phyloP scores from a whole-genome alignment of 371 early-diverging fungal genomes.

The Paramicrosporidium saccamoebae region DNA sequence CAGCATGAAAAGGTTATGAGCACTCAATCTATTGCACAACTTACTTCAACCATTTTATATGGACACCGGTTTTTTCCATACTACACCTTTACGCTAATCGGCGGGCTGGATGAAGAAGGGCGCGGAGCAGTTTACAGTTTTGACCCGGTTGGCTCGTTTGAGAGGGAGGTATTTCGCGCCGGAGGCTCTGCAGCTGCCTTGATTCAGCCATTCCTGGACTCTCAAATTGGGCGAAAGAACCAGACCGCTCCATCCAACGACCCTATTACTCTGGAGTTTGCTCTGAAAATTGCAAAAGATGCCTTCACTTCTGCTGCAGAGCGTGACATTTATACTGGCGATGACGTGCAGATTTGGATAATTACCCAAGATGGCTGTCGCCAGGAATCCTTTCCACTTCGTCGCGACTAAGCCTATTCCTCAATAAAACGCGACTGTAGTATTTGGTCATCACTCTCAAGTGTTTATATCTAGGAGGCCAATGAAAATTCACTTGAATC shows the following conservation, averaged over 20 bases:
- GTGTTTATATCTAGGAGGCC: no score
- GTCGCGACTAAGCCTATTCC: constrained; percentile 31
- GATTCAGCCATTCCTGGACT: constrained; percentile 95
- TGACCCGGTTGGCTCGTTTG: constrained; percentile 88
- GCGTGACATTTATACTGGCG: constrained; percentile 98
- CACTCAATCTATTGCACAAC: constrained; percentile 58
- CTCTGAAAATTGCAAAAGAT: constrained; percentile 53
- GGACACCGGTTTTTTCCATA: constrained; percentile 91
- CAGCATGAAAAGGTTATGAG: constrained; percentile 67
- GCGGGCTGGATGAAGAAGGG: constrained; percentile 70
- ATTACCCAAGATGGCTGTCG: constrained; percentile 43
- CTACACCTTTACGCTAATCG: constrained; percentile 64
- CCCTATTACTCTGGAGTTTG: constrained; percentile 20
- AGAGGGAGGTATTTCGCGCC: constrained; percentile 36
- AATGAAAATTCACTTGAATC: no score
- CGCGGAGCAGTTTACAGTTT: constrained; percentile 67
- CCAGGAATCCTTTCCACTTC: constrained; percentile 28
- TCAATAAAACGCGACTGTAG: no score
- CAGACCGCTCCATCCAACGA: constrained; percentile 7
- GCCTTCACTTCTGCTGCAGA: constrained; percentile 94
- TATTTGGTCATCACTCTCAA: no score
- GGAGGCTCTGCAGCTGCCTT: constrained; percentile 68
- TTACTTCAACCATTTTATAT: constrained; percentile 77
- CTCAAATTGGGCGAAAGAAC: constrained; percentile 41
- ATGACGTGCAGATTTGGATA: constrained; percentile 71